Conservation (phyloP, 495 filamentous ascomycete species). For the Parathielavia appendiculata region DNA sequence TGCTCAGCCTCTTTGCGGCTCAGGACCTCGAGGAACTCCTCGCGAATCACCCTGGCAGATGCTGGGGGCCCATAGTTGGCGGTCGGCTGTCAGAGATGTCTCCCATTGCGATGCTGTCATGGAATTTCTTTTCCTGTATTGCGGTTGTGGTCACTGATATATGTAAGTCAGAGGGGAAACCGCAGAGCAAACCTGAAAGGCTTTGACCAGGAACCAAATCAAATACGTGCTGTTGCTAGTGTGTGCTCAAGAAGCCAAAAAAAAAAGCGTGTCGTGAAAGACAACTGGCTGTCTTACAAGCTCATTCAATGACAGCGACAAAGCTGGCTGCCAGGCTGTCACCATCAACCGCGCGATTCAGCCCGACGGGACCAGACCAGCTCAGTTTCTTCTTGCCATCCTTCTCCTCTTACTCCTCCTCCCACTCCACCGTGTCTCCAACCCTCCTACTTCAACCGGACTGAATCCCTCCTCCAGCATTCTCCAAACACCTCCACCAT, state of each 20-base stretch:
- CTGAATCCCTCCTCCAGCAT: background rate
- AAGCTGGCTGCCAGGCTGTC: background rate
- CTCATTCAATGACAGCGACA: background rate
- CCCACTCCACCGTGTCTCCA: background rate
- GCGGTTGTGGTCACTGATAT: too few relatives aligned
- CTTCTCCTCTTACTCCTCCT: background rate
- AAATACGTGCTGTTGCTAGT: too few relatives aligned
- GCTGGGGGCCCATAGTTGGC: background rate
- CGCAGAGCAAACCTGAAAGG: too few relatives aligned
- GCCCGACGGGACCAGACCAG: too few relatives aligned
- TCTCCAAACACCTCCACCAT: background rate
- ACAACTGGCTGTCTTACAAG: background rate
- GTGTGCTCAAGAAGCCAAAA: too few relatives aligned
- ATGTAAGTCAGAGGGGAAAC: background rate
- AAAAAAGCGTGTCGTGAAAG: too few relatives aligned
- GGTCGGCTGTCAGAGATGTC: background rate
- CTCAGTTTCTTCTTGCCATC: background rate
- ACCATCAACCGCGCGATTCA: background rate
- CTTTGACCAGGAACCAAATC: too few relatives aligned
- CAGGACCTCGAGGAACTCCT: constrained; percentile 18
- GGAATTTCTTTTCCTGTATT: background rate
- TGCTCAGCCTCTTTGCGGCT: constrained; percentile 11
- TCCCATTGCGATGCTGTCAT: background rate
- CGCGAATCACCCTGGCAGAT: constrained; percentile 4
- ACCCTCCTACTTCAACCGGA: background rate